Conservation (phyloP, 164 flowering plant genomes). For the Stephania cephalantha region DNA sequence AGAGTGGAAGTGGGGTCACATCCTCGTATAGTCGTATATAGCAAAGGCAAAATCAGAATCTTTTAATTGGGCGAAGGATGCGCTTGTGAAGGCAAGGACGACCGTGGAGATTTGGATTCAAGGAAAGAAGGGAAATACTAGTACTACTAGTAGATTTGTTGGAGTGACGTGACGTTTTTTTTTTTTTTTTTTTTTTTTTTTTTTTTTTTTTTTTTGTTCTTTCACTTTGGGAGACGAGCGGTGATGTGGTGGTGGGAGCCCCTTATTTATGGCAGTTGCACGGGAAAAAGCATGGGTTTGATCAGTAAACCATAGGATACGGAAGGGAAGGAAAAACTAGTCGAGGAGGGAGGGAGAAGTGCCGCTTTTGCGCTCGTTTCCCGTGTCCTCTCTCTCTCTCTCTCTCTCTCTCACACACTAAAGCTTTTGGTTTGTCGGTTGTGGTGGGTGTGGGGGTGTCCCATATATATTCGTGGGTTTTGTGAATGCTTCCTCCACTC, state of each 20-base stretch:
- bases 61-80: slow-evolving; percentile 1
- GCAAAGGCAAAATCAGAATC: background rate
- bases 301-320: background rate
- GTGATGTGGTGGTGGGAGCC: background rate
- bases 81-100: background rate
- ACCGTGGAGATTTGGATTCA: slow-evolving; percentile 3
- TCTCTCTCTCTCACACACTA: background rate
- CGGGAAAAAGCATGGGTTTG: background rate
- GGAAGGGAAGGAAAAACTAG: background rate
- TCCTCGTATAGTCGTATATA: too few species aligned
- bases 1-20: too few species aligned
- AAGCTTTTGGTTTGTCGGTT: background rate
- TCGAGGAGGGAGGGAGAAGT: background rate
- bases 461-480: slow-evolving; percentile 1
- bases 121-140: background rate
- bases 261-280: background rate
- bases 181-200: too few species aligned
- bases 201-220: background rate
- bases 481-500: slow-evolving; percentile 5
- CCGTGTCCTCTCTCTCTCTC: background rate
- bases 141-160: background rate
- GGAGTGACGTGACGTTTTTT: background rate
- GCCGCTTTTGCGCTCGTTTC: slow-evolving; percentile 1
- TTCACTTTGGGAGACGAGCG: background rate
- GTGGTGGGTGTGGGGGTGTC: background rate